phyloP scores from a whole-genome alignment of 2,329 filamentous ascomycete species.

The Emericellopsis cladophorae region DNA sequence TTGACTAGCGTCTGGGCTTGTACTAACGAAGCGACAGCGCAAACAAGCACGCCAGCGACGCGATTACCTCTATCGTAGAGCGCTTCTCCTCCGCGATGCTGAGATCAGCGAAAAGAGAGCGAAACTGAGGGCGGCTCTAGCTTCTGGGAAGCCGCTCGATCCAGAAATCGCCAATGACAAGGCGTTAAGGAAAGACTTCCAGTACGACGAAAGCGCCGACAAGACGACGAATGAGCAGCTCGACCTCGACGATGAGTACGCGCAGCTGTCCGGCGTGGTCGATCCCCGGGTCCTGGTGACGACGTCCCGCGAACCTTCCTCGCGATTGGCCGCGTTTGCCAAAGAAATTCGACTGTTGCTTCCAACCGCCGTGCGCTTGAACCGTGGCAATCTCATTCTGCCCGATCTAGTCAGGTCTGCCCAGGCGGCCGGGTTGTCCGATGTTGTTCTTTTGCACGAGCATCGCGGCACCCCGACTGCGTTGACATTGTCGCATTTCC shows the following conservation, averaged over 20 bases:
- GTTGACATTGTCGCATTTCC: constrained; percentile 75
- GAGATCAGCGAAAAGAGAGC: constrained; percentile 87
- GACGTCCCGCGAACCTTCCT: constrained; percentile 78
- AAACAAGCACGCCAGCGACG: constrained; percentile 28
- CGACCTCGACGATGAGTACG: constrained; percentile 81
- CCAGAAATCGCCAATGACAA: constrained; percentile 79
- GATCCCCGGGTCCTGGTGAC: constrained; percentile 84
- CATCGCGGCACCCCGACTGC: constrained; percentile 76
- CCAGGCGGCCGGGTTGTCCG: constrained; percentile 66
- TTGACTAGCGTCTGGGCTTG: not conserved
- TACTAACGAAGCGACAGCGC: constrained; percentile 8
- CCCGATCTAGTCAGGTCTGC: constrained; percentile 76
- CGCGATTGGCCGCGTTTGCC: constrained; percentile 74
- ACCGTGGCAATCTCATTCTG: constrained; percentile 81
- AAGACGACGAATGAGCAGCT: constrained; percentile 54
- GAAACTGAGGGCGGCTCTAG: constrained; percentile 74
- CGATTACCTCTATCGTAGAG: constrained; percentile 71
- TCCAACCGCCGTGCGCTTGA: constrained; percentile 77
- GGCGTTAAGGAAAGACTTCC: constrained; percentile 71
- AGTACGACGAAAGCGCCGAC: constrained; percentile 81
- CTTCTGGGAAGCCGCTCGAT: constrained; percentile 77
- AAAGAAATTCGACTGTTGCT: constrained; percentile 81
- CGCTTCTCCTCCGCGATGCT: constrained; percentile 76
- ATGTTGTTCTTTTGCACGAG: constrained; percentile 81
- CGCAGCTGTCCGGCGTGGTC: constrained; percentile 77